phyloP scores from a whole-genome alignment of 345 rosid genomes.

The Salix suchowensis region DNA sequence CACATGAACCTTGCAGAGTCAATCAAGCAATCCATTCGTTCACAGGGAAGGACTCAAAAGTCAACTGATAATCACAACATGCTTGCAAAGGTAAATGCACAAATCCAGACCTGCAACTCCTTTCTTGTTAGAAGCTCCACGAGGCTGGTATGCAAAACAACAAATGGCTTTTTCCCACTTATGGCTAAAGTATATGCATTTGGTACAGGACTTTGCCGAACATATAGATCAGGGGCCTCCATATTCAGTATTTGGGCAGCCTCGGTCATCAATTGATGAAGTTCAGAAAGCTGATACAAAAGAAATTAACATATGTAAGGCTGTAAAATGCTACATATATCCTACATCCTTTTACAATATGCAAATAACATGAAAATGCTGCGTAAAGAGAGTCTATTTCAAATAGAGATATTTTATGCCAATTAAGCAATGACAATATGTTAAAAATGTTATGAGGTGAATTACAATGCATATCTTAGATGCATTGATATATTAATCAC shows the following conservation, averaged over 20 bases:
- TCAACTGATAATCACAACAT: neutral
- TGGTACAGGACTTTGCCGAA: slow-evolving; percentile 90
- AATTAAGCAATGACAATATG: no score
- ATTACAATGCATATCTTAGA: no score
- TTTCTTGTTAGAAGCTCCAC: slow-evolving; percentile 79
- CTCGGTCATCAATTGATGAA: slow-evolving; percentile 73
- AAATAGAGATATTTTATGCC: no score
- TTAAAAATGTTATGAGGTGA: no score
- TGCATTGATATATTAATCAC: no score
- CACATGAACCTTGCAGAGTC: neutral
- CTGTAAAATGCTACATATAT: no score
- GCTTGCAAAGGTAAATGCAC: neutral
- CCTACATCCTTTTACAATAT: no score
- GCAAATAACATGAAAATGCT: no score
- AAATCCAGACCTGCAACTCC: slow-evolving; percentile 75
- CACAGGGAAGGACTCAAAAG: neutral
- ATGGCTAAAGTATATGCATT: slow-evolving; percentile 89
- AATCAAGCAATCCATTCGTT: no score
- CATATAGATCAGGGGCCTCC: slow-evolving; percentile 85
- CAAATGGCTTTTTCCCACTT: slow-evolving; percentile 85
- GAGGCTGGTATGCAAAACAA: slow-evolving; percentile 84
- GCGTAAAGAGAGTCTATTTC: no score
- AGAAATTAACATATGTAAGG: no score
- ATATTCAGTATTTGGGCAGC: slow-evolving; percentile 73
- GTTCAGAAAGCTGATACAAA: slow-evolving; percentile 67